A percentile compares a stretch with the other conserved stretches of the same genome.
These are phyloP conservation scores for Coemansia sp. DNA, from an alignment of 192 early-diverging fungal genomes.

Conservation along the genomic window DNA sequence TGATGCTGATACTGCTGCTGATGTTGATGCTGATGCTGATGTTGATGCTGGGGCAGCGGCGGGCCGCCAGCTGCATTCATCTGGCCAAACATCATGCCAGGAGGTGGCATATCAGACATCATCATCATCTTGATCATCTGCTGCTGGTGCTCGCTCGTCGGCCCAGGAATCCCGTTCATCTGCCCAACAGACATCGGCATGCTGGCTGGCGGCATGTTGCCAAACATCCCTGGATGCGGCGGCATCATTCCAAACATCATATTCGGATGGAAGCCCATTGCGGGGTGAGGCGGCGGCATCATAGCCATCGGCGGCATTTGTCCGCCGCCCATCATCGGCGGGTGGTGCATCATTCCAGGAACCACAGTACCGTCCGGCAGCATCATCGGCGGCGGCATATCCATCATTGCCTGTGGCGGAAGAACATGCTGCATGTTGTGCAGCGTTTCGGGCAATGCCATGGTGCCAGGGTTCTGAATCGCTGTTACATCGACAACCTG, in stretches of 20 bases:
- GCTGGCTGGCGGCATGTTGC: slow-evolving; percentile 26
- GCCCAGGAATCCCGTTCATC: slow-evolving; percentile 24
- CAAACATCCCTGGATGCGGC: slow-evolving; percentile 40
- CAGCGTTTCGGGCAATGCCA: slow-evolving; percentile 14
- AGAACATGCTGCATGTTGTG: slow-evolving; percentile 25
- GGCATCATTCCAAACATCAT: slow-evolving; percentile 54
- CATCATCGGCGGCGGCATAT: slow-evolving; percentile 29
- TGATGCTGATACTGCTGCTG: neutral
- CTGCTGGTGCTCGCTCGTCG: slow-evolving; percentile 28
- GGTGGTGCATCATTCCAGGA: slow-evolving; percentile 26
- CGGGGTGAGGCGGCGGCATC: slow-evolving; percentile 30
- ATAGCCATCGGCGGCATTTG: slow-evolving; percentile 44
- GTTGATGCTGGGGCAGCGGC: no score
- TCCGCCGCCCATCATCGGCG: slow-evolving; percentile 8
- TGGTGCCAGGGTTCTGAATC: neutral
- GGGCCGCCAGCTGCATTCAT: slow-evolving; percentile 24
- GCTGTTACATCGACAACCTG: neutral
- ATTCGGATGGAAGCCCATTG: slow-evolving; percentile 41
- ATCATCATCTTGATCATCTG: slow-evolving; percentile 44
- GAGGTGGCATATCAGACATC: slow-evolving; percentile 35
- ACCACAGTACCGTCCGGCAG: slow-evolving; percentile 28
- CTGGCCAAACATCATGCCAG: slow-evolving; percentile 36
- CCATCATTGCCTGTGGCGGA: slow-evolving; percentile 24
- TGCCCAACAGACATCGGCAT: slow-evolving; percentile 27
- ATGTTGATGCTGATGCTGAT: neutral